These are phyloP conservation scores for Astrephomene gubernaculifera DNA, from an alignment of 139 green algal genomes.

Conservation along the genomic window DNA sequence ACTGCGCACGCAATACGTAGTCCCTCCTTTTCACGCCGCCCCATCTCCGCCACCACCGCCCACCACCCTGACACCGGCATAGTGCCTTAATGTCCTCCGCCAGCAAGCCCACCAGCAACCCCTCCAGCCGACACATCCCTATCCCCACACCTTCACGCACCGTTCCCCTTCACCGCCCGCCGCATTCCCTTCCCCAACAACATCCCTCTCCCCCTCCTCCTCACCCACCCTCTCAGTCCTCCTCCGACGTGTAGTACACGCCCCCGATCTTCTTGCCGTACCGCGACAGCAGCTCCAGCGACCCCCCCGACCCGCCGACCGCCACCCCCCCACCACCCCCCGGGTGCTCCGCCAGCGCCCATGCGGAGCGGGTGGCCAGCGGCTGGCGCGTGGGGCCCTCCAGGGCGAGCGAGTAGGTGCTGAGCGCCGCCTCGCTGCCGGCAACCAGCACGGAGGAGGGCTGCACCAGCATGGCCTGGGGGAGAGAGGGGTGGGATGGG, in stretches of 20 bases:
- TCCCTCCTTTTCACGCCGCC: not conserved
- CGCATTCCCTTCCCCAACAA: too few species aligned
- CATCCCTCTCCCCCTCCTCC: not conserved
- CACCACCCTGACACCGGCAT: not conserved
- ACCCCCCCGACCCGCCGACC: slow-evolving; percentile 5
- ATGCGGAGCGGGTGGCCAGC: slow-evolving; percentile 3
- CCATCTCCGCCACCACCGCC: too few species aligned
- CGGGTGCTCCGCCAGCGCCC: slow-evolving; percentile 30
- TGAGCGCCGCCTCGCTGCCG: slow-evolving; percentile 5
- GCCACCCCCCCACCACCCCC: slow-evolving; percentile 19
- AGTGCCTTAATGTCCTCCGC: not conserved
- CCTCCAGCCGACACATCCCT: not conserved
- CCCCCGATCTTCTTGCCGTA: slow-evolving; percentile 40
- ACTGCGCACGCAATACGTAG: not conserved
- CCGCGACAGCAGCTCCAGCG: slow-evolving; percentile 24
- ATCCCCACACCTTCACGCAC: not conserved
- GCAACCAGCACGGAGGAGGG: slow-evolving; percentile 36
- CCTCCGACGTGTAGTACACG: not conserved
- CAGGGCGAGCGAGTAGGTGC: not conserved
- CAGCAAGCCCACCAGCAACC: not conserved
- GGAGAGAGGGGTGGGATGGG: not conserved
- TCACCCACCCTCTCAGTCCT: slow-evolving; percentile 4
- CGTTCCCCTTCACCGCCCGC: not conserved
- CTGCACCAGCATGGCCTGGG: slow-evolving; percentile 34
- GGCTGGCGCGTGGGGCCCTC: not conserved